phyloP scores from a whole-genome alignment of 2,329 filamentous ascomycete genomes.

The Colletotrichum sp. region DNA sequence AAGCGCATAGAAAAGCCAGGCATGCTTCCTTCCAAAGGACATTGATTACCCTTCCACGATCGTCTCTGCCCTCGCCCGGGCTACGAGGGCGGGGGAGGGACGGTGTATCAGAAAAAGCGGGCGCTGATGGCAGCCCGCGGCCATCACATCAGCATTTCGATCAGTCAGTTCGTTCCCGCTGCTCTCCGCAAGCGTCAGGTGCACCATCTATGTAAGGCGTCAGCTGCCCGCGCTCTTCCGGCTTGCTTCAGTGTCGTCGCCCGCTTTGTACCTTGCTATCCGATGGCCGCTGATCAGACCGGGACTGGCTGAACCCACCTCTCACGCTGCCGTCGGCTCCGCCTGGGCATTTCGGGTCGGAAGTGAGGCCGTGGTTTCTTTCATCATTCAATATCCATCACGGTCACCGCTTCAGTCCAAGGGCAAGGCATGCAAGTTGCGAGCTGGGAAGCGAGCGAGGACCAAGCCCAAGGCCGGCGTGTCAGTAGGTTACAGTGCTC shows the following conservation, averaged over 20 bases:
- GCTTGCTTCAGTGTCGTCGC: background rate
- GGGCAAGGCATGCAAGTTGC: background rate
- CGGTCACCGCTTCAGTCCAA: background rate
- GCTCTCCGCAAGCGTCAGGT: background rate
- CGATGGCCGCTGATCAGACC: background rate
- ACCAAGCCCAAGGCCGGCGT: background rate
- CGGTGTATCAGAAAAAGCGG: conserved; percentile 10
- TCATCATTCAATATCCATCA: background rate
- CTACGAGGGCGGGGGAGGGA: background rate
- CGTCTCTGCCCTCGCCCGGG: background rate
- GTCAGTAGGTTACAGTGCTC: background rate
- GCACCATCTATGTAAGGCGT: background rate
- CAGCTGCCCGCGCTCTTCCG: background rate
- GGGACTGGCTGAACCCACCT: background rate
- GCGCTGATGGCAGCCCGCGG: background rate
- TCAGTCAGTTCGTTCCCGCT: background rate
- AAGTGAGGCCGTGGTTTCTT: background rate
- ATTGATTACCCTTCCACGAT: background rate
- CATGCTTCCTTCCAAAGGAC: background rate
- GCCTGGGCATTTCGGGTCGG: background rate
- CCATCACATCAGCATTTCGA: background rate
- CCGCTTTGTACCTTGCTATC: background rate
- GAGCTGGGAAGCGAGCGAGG: background rate
- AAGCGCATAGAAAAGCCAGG: background rate
- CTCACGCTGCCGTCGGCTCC: background rate